A percentile compares a stretch with the other conserved stretches of the same genome.
Evolutionary conservation across 805 yeast genomes (phyloP).

Genomic region (Cyberlindnera maclurae): DNA sequence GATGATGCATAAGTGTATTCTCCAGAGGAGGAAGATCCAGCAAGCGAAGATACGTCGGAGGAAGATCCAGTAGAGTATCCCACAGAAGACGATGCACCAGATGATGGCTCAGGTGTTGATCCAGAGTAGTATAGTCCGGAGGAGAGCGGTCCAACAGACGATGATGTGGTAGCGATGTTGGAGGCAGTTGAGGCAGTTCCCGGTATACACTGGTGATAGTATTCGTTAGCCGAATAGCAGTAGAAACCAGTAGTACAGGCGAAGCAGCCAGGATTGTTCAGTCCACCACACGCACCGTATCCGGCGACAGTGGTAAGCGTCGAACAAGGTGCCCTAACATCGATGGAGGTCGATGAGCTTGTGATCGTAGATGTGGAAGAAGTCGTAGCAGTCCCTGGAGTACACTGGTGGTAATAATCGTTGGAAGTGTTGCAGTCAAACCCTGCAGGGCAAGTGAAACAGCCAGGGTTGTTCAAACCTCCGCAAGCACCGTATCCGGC

Average conservation of each 20-base stretch:
- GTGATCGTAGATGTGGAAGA: too few species aligned
- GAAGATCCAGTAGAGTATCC: too few species aligned
- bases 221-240: conserved; percentile 7
- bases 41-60: too few species aligned
- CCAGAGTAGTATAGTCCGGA: too few species aligned
- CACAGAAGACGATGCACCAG: too few species aligned
- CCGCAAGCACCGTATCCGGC: conserved; percentile 14
- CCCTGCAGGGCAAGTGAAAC: conserved; percentile 10
- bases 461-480: conserved; percentile 9
- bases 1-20: too few species aligned
- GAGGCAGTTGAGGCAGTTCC: neutral
- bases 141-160: too few species aligned
- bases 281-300: conserved; percentile 12
- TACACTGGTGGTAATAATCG: conserved; percentile 13
- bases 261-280: conserved; percentile 1
- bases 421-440: conserved; percentile 7
- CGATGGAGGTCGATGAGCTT: too few species aligned
- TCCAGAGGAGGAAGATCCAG: too few species aligned
- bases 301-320: neutral
- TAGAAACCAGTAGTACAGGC: conserved; percentile 7
- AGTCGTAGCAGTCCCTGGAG: conserved; percentile 1
- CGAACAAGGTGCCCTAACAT: neutral
- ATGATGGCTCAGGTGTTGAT: too few species aligned
- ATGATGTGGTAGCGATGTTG: too few species aligned
- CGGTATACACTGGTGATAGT: conserved; percentile 8